Evolutionary conservation across 2,329 filamentous ascomycete genomes (phyloP).

Genomic region (Claviceps cyperi): DNA sequence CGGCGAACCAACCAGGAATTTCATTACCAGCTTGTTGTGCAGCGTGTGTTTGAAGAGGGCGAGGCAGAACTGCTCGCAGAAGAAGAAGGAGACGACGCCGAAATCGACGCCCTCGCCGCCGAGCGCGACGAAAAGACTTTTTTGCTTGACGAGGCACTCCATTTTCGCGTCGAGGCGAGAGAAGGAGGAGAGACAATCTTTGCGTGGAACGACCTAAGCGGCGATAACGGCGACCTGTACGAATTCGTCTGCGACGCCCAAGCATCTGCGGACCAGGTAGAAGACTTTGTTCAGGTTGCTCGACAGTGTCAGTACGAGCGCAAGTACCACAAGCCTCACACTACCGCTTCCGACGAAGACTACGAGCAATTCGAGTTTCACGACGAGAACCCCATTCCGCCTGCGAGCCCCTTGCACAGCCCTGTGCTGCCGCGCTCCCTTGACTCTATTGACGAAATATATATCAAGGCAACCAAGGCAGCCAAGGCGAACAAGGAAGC

Average conservation of each 20-base stretch:
- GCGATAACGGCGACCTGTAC: constrained; percentile 88
- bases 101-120: constrained; percentile 53
- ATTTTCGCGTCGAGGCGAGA: constrained; percentile 72
- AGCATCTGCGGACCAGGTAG: constrained; percentile 54
- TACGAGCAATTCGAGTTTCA: constrained; percentile 71
- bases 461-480: constrained; percentile 31
- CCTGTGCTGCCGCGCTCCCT: constrained; percentile 40
- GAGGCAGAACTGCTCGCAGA: constrained; percentile 85
- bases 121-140: constrained; percentile 98
- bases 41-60: constrained; percentile 93
- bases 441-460: constrained; percentile 42
- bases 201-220: constrained; percentile 89
- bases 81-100: constrained; percentile 73
- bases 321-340: constrained; percentile 70
- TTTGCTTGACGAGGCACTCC: constrained; percentile 79
- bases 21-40: constrained; percentile 93
- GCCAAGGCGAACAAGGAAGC: constrained; percentile 24
- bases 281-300: constrained; percentile 68
- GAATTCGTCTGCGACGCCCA: constrained; percentile 88
- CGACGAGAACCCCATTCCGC: constrained; percentile 47
- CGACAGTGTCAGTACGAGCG: constrained; percentile 95
- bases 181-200: constrained; percentile 72
- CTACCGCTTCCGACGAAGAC: constrained; percentile 68
- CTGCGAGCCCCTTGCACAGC: constrained; percentile 47
- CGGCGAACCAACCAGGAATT: constrained; percentile 87